Conservation (phyloP, 1,284 basidiomycete genomes). For the Phylloporus sp. region DNA sequence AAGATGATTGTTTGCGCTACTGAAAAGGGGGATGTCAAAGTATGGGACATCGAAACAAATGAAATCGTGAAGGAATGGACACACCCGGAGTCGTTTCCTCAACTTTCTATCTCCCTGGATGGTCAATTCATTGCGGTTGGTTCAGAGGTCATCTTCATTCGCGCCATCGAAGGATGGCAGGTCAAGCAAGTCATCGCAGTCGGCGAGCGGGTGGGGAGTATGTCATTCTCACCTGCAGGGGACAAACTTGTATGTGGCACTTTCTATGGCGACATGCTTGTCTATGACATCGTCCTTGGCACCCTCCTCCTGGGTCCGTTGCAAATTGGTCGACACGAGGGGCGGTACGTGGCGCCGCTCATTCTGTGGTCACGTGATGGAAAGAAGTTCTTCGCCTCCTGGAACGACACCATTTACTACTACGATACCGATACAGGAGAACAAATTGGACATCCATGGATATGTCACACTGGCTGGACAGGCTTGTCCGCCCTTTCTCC, state of each 20-base stretch:
- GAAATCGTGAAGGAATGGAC: too few species aligned
- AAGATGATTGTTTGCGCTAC: too few species aligned
- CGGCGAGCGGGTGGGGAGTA: too few species aligned
- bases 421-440: constrained; percentile 3
- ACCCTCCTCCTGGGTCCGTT: background rate
- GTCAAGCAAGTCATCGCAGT: background rate
- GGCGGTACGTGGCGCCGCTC: background rate
- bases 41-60: too few species aligned
- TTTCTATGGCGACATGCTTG: background rate
- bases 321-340: background rate
- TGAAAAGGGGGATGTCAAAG: too few species aligned
- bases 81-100: too few species aligned
- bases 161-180: background rate
- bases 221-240: background rate
- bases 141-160: background rate
- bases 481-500: constrained; percentile 13
- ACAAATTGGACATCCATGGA: constrained; percentile 9
- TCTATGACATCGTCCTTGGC: background rate
- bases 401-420: background rate
- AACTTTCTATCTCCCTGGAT: background rate
- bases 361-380: constrained; percentile 15
- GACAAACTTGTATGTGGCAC: background rate
- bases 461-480: constrained; percentile 4
- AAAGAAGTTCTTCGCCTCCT: background rate
- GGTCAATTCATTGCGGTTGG: background rate